phyloP scores from a whole-genome alignment of 2,329 filamentous ascomycete species.

The Zopfia rhizophila region DNA sequence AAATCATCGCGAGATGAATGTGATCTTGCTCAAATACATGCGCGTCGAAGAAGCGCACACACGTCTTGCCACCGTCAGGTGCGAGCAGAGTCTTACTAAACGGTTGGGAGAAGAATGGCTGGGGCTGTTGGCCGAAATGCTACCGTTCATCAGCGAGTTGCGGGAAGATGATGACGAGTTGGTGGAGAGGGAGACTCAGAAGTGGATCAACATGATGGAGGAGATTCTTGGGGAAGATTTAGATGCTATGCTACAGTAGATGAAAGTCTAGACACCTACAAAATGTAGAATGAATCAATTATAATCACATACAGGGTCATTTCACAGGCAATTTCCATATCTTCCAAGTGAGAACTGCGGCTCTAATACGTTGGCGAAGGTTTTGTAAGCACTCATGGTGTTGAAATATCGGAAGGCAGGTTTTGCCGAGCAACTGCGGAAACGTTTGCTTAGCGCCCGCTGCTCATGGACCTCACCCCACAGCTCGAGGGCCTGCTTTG shows the following conservation, averaged over 20 bases:
- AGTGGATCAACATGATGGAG: slow-evolving; percentile 93
- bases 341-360: no score
- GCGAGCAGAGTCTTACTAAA: slow-evolving; percentile 82
- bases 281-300: no score
- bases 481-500: no score
- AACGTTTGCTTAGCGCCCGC: no score
- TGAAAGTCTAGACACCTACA: no score
- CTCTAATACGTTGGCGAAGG: no score
- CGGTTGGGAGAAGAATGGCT: slow-evolving; percentile 93
- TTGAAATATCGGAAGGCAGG: no score
- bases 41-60: slow-evolving; percentile 76
- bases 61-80: slow-evolving; percentile 82
- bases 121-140: slow-evolving; percentile 88
- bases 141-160: slow-evolving; percentile 94
- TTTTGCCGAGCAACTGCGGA: no score
- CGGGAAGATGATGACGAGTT: slow-evolving; percentile 96
- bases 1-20: slow-evolving; percentile 91
- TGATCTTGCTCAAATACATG: slow-evolving; percentile 78
- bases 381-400: no score
- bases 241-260: slow-evolving; percentile 88
- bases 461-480: no score
- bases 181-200: slow-evolving; percentile 88
- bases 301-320: no score
- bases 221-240: slow-evolving; percentile 88
- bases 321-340: no score